Base-by-base conservation (phyloP, 805 yeast species). In the Metschnikowia reukaufii region DNA sequence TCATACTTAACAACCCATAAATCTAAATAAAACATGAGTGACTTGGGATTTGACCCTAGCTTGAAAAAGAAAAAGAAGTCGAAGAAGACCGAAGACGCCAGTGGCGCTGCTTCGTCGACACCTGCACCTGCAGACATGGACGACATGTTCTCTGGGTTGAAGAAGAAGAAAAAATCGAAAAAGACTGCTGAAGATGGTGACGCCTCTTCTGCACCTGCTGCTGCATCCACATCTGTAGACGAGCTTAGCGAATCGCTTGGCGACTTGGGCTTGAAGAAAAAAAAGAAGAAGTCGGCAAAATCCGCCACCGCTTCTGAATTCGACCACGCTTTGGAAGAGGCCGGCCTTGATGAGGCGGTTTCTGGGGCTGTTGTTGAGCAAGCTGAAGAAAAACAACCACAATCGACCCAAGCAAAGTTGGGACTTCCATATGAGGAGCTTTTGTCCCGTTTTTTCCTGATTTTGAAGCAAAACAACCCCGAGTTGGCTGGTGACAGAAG, bases 401-500 rank as follows among this genome's bases (percentile, higher is more conserved):
- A 36, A 46, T 45, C 57, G 39, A 27, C 50, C 65, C 63, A 72
- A 42, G 72, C 74, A 58, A 53, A 47, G 37, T 76, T 75, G 36
- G 92, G 85, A 42, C 74, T 86, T 54, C 81, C 91, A 49, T 94
- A 94, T 70, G 82, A 82, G 49, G 79, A 78, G 39, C 79, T 94
- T 54, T 78, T 94, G 61, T 78, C 85, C 44, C 81, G 99, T 66
- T 94, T 94, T 67, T 94, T 91, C 76, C 70, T 73, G 45, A 84
- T 92, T 51, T 78, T 94, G 63, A 89, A 88, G 62, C 84, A 88
- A 54, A 92, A 92, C 73, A 94, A 94, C 74, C 99, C 99, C 52
- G 99, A 94, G 70, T 81, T 94, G 62, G 99, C 98, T 37, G 97
- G 97, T 65, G 98, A 92, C 66, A 84, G 96, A 70, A 78, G 88